A percentile compares a stretch with the other conserved stretches of the same genome.
These are phyloP conservation scores for Blastobotrys robertii DNA, from an alignment of 805 yeast genomes.

Conservation along the genomic window DNA sequence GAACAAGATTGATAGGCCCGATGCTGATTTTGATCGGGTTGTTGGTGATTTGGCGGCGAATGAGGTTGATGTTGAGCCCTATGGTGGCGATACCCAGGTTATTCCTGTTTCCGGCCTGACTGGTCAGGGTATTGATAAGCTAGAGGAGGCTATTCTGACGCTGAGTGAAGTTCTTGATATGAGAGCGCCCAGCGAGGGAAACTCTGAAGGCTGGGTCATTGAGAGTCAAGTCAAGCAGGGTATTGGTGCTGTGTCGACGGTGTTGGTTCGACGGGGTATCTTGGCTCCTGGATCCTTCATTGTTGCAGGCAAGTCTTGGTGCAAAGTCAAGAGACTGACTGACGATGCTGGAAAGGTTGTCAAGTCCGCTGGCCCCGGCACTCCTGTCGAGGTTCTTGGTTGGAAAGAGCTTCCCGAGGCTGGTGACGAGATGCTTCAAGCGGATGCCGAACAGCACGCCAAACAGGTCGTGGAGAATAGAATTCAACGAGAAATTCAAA, in stretches of 20 bases:
- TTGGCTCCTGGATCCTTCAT: slow-evolving; percentile 59
- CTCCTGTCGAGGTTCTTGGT: slow-evolving; percentile 85
- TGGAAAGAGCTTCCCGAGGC: slow-evolving; percentile 92
- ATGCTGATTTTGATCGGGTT: slow-evolving; percentile 65
- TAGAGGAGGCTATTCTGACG: slow-evolving; percentile 82
- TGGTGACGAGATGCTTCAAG: slow-evolving; percentile 76
- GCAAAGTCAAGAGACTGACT: slow-evolving; percentile 69
- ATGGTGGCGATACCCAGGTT: slow-evolving; percentile 91
- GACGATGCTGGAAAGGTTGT: slow-evolving; percentile 62
- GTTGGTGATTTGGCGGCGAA: slow-evolving; percentile 64
- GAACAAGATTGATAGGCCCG: slow-evolving; percentile 81
- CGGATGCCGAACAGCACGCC: slow-evolving; percentile 62
- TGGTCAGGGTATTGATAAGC: slow-evolving; percentile 78
- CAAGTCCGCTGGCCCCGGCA: slow-evolving; percentile 68
- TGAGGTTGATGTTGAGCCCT: slow-evolving; percentile 80
- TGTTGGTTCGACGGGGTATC: slow-evolving; percentile 71
- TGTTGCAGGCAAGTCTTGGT: slow-evolving; percentile 80
- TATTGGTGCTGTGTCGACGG: slow-evolving; percentile 78
- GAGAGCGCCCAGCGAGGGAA: slow-evolving; percentile 39
- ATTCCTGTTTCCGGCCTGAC: slow-evolving; percentile 83
- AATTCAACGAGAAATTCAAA: slow-evolving; percentile 39
- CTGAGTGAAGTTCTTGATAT: slow-evolving; percentile 77
- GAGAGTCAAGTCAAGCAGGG: slow-evolving; percentile 80
- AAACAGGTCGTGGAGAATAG: slow-evolving; percentile 66
- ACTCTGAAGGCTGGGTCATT: slow-evolving; percentile 76